Conservation (phyloP, 2,329 filamentous ascomycete genomes). For the Alternaria arbusti region DNA sequence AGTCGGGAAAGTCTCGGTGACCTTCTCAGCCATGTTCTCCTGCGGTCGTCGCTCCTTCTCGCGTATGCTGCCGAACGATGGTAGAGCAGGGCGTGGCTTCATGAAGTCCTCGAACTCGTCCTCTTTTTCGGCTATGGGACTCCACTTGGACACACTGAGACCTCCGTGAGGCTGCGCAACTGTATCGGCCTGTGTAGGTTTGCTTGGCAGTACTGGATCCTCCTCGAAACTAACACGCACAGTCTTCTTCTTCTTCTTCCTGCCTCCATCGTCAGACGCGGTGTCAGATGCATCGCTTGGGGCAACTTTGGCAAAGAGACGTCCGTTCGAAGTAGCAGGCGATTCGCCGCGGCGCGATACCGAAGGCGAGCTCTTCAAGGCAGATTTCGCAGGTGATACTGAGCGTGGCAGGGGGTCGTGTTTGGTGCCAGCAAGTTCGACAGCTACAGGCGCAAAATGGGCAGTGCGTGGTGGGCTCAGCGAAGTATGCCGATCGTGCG, state of each 20-base stretch:
- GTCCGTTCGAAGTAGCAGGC: conserved; percentile 60
- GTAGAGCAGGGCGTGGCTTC: conserved; percentile 75
- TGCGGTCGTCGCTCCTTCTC: conserved; percentile 63
- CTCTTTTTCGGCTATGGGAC: conserved; percentile 50
- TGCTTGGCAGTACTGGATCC: conserved; percentile 62
- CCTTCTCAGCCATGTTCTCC: conserved; percentile 58
- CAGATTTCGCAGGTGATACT: conserved; percentile 78
- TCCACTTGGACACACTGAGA: conserved; percentile 54
- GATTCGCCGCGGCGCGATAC: conserved; percentile 54
- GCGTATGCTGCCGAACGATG: conserved; percentile 76
- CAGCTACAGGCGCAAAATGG: conserved; percentile 67
- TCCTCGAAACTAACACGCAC: conserved; percentile 82
- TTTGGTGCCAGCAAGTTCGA: conserved; percentile 60
- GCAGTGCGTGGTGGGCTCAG: conserved; percentile 71
- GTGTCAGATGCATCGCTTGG: conserved; percentile 64
- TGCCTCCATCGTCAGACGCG: conserved; percentile 53
- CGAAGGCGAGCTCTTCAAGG: conserved; percentile 70
- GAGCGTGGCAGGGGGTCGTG: conserved; percentile 75
- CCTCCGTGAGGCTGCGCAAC: conserved; percentile 28
- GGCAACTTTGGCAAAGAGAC: conserved; percentile 52
- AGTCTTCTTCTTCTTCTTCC: conserved; percentile 62
- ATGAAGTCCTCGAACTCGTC: conserved; percentile 71
- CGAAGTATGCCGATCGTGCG: conserved; percentile 46
- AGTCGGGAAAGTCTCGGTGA: conserved; percentile 55
- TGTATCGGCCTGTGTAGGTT: conserved; percentile 42